phyloP scores from a whole-genome alignment of 192 early-diverging fungal genomes.

The Physocladia obscura region DNA sequence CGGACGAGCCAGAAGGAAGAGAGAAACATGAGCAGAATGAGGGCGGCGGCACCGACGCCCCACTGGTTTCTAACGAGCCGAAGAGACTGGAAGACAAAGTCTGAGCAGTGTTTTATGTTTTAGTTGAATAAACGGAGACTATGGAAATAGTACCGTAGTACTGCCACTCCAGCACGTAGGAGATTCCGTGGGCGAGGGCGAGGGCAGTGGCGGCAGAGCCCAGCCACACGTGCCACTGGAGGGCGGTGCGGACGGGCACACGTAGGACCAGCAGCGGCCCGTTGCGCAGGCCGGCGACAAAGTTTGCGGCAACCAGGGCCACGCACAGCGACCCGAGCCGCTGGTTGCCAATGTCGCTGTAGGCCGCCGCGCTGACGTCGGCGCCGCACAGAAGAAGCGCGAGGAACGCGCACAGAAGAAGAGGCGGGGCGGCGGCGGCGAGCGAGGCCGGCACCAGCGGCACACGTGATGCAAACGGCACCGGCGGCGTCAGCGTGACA shows the following conservation, averaged over 20 bases:
- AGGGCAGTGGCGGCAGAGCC: background rate
- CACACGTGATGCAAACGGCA: background rate
- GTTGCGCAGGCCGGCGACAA: background rate
- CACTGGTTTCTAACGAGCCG: conserved; percentile 29
- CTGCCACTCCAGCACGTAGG: background rate
- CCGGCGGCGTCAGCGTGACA: background rate
- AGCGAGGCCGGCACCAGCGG: background rate
- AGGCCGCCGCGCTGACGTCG: background rate
- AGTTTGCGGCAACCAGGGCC: background rate
- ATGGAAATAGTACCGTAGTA: background rate
- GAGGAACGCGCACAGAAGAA: background rate
- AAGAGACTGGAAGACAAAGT: too few species aligned
- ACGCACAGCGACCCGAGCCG: background rate
- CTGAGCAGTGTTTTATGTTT: too few species aligned
- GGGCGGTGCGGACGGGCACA: background rate
- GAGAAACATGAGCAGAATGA: conserved; percentile 50
- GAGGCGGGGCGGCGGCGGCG: background rate
- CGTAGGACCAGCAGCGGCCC: background rate
- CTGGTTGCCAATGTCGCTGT: conserved; percentile 14
- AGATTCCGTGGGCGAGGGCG: background rate
- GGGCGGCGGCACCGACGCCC: conserved; percentile 46
- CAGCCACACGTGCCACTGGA: conserved; percentile 6
- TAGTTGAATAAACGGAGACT: too few species aligned
- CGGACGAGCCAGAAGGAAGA: conserved; percentile 50
- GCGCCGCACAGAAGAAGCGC: background rate